These are phyloP conservation scores for Lepidium africanum DNA, from an alignment of 345 rosid species.

Conservation along the genomic window DNA sequence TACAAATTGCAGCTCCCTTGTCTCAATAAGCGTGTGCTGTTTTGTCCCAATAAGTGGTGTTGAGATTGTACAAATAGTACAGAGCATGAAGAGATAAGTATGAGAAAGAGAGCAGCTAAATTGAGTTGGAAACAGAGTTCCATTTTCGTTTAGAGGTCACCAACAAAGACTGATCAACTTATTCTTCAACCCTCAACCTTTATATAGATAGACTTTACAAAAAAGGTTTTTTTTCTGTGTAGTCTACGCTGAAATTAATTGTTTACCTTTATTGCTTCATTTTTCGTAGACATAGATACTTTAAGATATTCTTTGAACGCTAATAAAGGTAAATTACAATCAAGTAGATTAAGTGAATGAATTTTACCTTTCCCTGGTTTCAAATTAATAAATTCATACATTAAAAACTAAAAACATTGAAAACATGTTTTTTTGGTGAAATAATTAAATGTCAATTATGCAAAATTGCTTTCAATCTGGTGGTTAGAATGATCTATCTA, in stretches of 20 bases:
- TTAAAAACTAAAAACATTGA: too few species aligned
- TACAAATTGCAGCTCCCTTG: constrained; percentile 38
- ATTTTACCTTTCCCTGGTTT: neutral
- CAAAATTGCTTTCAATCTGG: too few species aligned
- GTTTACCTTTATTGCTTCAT: neutral
- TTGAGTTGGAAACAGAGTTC: constrained; percentile 15
- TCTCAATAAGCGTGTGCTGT: constrained; percentile 15
- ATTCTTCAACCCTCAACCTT: constrained; percentile 12
- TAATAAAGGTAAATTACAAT: neutral
- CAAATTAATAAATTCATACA: too few species aligned
- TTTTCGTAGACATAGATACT: neutral
- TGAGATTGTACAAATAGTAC: constrained; percentile 18
- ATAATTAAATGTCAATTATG: too few species aligned
- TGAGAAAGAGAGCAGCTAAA: constrained; percentile 22
- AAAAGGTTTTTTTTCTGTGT: too few species aligned
- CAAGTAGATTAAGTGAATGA: neutral
- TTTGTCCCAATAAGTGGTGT: constrained; percentile 18
- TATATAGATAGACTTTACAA: neutral
- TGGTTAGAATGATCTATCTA: too few species aligned
- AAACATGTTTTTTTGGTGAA: too few species aligned
- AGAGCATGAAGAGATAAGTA: constrained; percentile 16
- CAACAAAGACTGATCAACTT: constrained; percentile 21
- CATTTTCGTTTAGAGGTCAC: constrained; percentile 5
- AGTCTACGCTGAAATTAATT: neutral
- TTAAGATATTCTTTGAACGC: constrained; percentile 13